These are phyloP conservation scores for Saksenaea oblongispora DNA, from an alignment of 371 early-diverging fungal genomes.

Conservation along the genomic window DNA sequence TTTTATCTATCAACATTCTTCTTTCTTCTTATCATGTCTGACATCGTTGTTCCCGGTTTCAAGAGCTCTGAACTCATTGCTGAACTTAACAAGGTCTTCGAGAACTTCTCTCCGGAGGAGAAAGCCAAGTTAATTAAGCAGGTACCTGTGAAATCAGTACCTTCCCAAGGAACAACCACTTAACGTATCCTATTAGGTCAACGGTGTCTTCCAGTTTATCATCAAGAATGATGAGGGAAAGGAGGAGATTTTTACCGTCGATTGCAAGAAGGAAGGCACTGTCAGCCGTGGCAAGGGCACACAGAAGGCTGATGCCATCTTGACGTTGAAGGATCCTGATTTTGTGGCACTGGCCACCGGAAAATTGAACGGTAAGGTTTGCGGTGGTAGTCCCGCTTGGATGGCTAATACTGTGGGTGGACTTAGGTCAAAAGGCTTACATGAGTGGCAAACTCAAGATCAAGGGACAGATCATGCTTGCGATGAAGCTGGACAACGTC, in stretches of 20 bases:
- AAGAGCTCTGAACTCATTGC: constrained; percentile 46
- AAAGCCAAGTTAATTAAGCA: constrained; percentile 46
- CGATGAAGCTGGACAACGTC: constrained; percentile 75
- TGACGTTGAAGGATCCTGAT: constrained; percentile 72
- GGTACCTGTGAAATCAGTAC: constrained; percentile 7
- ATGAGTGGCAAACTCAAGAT: constrained; percentile 86
- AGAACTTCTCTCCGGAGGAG: constrained; percentile 32
- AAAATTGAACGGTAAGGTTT: constrained; percentile 71
- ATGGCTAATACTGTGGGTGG: neutral
- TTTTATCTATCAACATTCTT: neutral
- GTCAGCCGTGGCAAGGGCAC: constrained; percentile 67
- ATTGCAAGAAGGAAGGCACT: constrained; percentile 70
- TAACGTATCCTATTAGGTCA: constrained; percentile 47
- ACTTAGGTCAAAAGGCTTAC: constrained; percentile 68
- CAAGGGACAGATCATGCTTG: constrained; percentile 90
- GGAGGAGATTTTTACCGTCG: constrained; percentile 74
- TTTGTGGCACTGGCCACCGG: constrained; percentile 84
- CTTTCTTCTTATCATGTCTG: constrained; percentile 30
- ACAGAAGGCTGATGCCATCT: constrained; percentile 65
- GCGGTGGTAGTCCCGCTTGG: neutral
- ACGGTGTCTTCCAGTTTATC: constrained; percentile 85
- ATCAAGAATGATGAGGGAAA: constrained; percentile 67
- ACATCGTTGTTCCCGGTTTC: constrained; percentile 50
- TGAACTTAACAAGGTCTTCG: constrained; percentile 39
- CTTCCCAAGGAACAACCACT: neutral